Evolutionary conservation across 1,139 yeast species (phyloP), one percentile per base, ranked within the genome.

Genomic region (Lodderomyces metapsilosis): DNA sequence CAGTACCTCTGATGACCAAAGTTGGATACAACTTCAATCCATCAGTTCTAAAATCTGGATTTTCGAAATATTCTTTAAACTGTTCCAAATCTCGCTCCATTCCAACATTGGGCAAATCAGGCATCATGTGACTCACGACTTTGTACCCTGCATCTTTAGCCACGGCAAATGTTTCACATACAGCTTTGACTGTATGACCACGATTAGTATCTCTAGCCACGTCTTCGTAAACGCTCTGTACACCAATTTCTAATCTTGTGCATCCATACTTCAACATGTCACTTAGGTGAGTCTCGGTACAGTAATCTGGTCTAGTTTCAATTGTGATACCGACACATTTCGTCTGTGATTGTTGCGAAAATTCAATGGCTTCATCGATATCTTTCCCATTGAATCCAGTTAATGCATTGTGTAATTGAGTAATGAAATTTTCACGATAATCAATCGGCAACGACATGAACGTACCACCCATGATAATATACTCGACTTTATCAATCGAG

Each of bases 121-220:
- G 99, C 99, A 92, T 92, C 99, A 92, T 92, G 68, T 92, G 99
- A 51, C 95, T 84, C 23, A 92, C 98, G 41, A 92, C 95, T 64
- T 92, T 92, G 66, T 91, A 92, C 5, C 99, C 99, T 0, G 98
- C 95, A 64, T 92, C 99, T 61, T 92, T 92, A 18, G 98, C 96
- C 36, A 87, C 81, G 1, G 89, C 89, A 69, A 92, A 92, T 0
- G 98, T 92, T 59, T 92, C 95, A 64, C 96, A 88, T 2, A 92
- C 99, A 2, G 98, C 82, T 61, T 84, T 85, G 31, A 92, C 98
- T 0, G 99, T 92, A 59, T 92, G 99, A 1, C 99, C 99, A 66
- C 99, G 81, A 61, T 92, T 92, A 4, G 98, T 91, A 63, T 92
- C 99, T 59, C 99, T 76, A 6, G 98, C 98, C 34, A 92, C 99